These are phyloP conservation scores for Lactarius pseudohatsudake DNA, from an alignment of 768 basidiomycete genomes.

Conservation along the genomic window DNA sequence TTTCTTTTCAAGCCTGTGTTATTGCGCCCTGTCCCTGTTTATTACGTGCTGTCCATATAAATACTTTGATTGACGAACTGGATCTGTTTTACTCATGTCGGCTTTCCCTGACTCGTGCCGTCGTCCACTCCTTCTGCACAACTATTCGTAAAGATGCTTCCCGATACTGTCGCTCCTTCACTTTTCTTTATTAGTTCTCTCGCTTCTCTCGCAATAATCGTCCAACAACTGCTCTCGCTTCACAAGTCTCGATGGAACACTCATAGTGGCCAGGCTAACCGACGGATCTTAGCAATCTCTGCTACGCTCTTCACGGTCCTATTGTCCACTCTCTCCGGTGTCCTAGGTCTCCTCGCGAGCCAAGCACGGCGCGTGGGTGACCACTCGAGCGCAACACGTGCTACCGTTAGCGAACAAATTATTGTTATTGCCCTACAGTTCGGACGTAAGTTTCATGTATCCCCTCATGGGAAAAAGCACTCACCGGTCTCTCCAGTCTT, in stretches of 20 bases:
- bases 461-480: not conserved
- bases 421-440: slow-evolving; percentile 14
- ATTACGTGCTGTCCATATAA: slow-evolving; percentile 17
- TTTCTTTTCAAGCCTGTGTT: slow-evolving; percentile 9
- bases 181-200: slow-evolving; percentile 22
- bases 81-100: slow-evolving; percentile 5
- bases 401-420: slow-evolving; percentile 12
- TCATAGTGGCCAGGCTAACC: slow-evolving; percentile 10
- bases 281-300: slow-evolving; percentile 19
- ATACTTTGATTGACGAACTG: not conserved
- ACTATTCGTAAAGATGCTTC: slow-evolving; percentile 14
- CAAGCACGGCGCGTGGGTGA: slow-evolving; percentile 9
- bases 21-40: not conserved
- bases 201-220: slow-evolving; percentile 12
- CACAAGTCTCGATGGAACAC: slow-evolving; percentile 19
- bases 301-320: slow-evolving; percentile 9
- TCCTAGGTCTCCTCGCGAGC: slow-evolving; percentile 17
- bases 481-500: slow-evolving; percentile 18
- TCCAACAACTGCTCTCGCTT: slow-evolving; percentile 9
- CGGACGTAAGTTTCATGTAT: slow-evolving; percentile 17
- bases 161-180: slow-evolving; percentile 21
- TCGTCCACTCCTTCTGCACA: slow-evolving; percentile 12
- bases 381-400: slow-evolving; percentile 10
- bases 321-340: slow-evolving; percentile 15
- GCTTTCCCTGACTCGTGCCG: slow-evolving; percentile 8